These are phyloP conservation scores for Bacidia gigantensis DNA, from an alignment of 495 filamentous ascomycete species.

Conservation along the genomic window DNA sequence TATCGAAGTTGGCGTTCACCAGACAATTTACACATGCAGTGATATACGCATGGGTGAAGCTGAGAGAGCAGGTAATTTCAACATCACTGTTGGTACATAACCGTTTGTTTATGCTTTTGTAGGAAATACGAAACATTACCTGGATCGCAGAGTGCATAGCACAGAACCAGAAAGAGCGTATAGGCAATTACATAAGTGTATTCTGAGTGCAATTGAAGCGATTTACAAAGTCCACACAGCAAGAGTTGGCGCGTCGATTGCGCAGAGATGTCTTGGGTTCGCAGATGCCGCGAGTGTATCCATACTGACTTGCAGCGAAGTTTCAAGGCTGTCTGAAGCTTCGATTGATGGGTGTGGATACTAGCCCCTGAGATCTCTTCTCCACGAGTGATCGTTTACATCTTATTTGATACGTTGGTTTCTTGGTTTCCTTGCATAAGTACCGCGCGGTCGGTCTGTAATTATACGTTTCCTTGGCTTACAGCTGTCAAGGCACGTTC, in stretches of 20 bases:
- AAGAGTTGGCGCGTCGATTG: not conserved
- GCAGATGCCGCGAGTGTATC: no score
- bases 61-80: slow-evolving; percentile 78
- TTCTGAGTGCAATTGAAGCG: slow-evolving; percentile 37
- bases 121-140: slow-evolving; percentile 99
- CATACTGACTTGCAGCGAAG: no score
- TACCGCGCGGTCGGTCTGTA: no score
- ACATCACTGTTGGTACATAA: not conserved
- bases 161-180: slow-evolving; percentile 98
- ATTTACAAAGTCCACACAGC: not conserved
- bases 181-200: slow-evolving; percentile 96
- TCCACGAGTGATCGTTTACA: no score
- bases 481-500: no score
- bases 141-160: slow-evolving; percentile 99
- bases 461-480: no score
- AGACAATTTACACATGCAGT: slow-evolving; percentile 91
- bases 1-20: slow-evolving; percentile 87
- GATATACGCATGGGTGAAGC: slow-evolving; percentile 95
- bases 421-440: no score
- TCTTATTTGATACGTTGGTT: no score
- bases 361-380: no score
- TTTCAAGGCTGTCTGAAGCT: no score
- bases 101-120: not conserved
- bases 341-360: no score
- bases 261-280: no score